Conservation (phyloP, 768 basidiomycete species). For the Termitomyces sp. region DNA sequence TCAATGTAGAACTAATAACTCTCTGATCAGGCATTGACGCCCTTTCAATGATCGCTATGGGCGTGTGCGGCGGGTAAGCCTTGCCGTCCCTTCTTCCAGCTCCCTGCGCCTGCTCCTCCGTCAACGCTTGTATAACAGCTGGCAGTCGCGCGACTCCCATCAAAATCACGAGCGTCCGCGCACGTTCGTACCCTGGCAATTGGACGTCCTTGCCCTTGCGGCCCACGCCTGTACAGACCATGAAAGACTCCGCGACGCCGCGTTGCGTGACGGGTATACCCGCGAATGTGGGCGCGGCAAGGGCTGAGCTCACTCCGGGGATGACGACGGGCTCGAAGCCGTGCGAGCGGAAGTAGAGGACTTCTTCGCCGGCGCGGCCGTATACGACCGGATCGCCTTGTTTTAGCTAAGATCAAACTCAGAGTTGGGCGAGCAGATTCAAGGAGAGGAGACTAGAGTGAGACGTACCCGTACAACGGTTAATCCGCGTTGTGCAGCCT, state of each 20-base stretch:
- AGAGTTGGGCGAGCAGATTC: neutral
- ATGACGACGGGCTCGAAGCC: slow-evolving; percentile 83
- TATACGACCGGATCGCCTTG: slow-evolving; percentile 97
- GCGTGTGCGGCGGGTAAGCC: slow-evolving; percentile 68
- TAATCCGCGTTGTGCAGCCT: slow-evolving; percentile 71
- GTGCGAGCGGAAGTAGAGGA: slow-evolving; percentile 82
- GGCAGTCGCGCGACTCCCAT: slow-evolving; percentile 92
- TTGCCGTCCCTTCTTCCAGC: slow-evolving; percentile 23
- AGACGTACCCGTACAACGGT: slow-evolving; percentile 78
- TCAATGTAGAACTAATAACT: slow-evolving; percentile 71
- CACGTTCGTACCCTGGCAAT: slow-evolving; percentile 84
- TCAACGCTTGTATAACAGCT: slow-evolving; percentile 63
- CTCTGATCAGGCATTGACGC: slow-evolving; percentile 94
- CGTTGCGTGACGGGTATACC: slow-evolving; percentile 94
- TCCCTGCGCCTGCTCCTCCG: slow-evolving; percentile 11
- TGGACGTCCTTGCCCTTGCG: slow-evolving; percentile 74
- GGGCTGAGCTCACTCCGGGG: slow-evolving; percentile 85
- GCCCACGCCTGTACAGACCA: slow-evolving; percentile 93
- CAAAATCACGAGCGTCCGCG: slow-evolving; percentile 75
- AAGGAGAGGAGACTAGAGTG: slow-evolving; percentile 4
- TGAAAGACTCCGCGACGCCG: slow-evolving; percentile 84
- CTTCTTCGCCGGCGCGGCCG: slow-evolving; percentile 91
- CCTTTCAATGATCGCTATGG: slow-evolving; percentile 91
- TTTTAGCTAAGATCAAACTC: slow-evolving; percentile 58
- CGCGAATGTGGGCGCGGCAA: slow-evolving; percentile 86